A percentile compares a stretch with the other conserved stretches of the same genome.
Conservation (phyloP, 1,284 basidiomycete species). For the Pyrrhoderma lamaoense region DNA sequence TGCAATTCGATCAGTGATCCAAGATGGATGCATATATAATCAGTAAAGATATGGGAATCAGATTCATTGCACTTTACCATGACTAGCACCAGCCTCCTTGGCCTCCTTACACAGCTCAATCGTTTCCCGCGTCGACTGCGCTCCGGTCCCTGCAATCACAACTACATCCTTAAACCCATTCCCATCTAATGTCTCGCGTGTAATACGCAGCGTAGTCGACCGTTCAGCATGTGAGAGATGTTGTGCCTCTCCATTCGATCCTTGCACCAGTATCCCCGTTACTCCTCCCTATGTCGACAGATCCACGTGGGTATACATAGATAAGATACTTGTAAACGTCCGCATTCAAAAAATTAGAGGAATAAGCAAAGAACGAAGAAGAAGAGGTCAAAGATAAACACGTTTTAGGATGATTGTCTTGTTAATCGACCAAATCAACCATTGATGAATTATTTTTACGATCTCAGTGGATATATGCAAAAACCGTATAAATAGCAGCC, state of each 20-base stretch:
- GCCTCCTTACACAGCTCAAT: constrained; percentile 75
- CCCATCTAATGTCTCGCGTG: constrained; percentile 67
- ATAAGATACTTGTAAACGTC: constrained; percentile 11
- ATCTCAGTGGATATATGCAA: too few relatives aligned
- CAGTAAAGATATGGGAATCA: too few relatives aligned
- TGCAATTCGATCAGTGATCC: too few relatives aligned
- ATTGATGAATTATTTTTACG: too few relatives aligned
- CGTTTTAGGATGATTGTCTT: too few relatives aligned
- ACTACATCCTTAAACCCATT: constrained; percentile 62
- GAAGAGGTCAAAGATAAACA: too few relatives aligned
- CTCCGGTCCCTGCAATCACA: constrained; percentile 83
- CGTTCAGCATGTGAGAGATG: constrained; percentile 71
- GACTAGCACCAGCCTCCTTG: constrained; percentile 71
- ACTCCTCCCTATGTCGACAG: constrained; percentile 46
- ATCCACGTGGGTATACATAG: not conserved
- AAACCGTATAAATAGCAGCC: too few relatives aligned
- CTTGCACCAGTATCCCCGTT: constrained; percentile 69
- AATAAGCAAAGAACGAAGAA: not conserved
- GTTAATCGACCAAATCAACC: too few relatives aligned
- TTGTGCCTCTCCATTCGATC: constrained; percentile 73
- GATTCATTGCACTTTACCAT: too few relatives aligned
- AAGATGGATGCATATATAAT: too few relatives aligned
- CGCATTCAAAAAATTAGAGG: not conserved
- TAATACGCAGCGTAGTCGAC: constrained; percentile 53
- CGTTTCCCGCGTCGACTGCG: constrained; percentile 75